Base-by-base conservation (phyloP, 495 filamentous ascomycete species). In the Aspergillus cristatus region DNA sequence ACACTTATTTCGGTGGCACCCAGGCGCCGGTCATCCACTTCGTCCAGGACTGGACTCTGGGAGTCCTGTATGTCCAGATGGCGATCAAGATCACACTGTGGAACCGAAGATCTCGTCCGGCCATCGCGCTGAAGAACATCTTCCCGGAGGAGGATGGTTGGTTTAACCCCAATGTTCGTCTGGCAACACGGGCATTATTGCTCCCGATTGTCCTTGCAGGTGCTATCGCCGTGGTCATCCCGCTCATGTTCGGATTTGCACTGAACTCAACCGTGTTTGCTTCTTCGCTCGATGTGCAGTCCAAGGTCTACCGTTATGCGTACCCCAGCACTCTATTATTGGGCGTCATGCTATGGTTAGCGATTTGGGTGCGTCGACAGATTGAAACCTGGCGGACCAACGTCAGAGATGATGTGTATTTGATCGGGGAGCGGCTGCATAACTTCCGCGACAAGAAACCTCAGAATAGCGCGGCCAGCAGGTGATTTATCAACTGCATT, bases 21-120 rank as follows among this genome's bases (percentile, higher is more conserved):
- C 38, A 79, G 20, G 60, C 62, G 1, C 88, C 94, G 51, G 81
- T 84, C 25, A 76, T 97, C 28, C 84, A 94, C 47, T 72, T 96
- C 36, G 76, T 96, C 38, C 90, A 97, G 55, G 78, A 85, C 47
- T 98, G 93, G 88, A 93, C 88, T 1, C 64, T 97, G 2, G 93
- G 93, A 7, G 76, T 97, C 14, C 72, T 98, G 20, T 96, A 96
- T 58, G 74, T 94, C 35, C 90, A 94, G 41, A 77, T 96, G 60
- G 76, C 75, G n/a, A 71, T 75, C 26, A 82, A 84, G 26, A 53
- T 86, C 41, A 69, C 87, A 32, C 68, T 84, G 33, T 71, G 74
- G 49, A 65, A 79, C 32, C 65, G 70, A 58, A 40, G 66, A 11
- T 84, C 84, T 13, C 79, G 83, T 14, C 74, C 81, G 1, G 83